phyloP scores from a whole-genome alignment of 2,329 filamentous ascomycete genomes.

The Blastomyces percursus region DNA sequence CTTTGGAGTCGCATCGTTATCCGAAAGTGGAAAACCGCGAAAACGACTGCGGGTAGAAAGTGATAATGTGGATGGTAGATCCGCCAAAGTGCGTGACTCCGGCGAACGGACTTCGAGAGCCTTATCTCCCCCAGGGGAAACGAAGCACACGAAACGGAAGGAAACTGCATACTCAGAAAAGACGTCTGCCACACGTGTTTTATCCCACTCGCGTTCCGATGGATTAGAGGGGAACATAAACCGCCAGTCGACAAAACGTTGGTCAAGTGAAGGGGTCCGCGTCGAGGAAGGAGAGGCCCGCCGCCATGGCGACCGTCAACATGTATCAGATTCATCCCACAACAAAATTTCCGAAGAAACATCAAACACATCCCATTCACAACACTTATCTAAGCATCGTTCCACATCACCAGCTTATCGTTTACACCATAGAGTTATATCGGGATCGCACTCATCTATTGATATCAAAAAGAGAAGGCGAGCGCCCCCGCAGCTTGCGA shows the following conservation, averaged over 20 bases:
- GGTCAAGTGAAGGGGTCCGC: slow-evolving; percentile 24
- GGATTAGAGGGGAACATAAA: slow-evolving; percentile 14
- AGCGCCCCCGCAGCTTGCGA: slow-evolving; percentile 30
- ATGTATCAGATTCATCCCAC: slow-evolving; percentile 10
- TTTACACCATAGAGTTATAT: slow-evolving; percentile 29
- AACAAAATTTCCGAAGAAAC: slow-evolving; percentile 19
- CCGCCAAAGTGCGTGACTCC: slow-evolving; percentile 17
- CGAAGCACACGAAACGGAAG: slow-evolving; percentile 31
- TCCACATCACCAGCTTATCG: slow-evolving; percentile 28
- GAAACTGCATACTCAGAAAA: slow-evolving; percentile 24
- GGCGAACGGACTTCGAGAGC: slow-evolving; percentile 20
- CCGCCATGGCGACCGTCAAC: slow-evolving; percentile 17
- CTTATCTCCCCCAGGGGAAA: slow-evolving; percentile 20
- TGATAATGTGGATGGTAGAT: slow-evolving; percentile 18
- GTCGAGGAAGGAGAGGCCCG: slow-evolving; percentile 16
- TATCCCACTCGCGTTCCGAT: slow-evolving; percentile 14
- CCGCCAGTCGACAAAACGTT: slow-evolving; percentile 26
- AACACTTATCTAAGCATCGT: slow-evolving; percentile 24
- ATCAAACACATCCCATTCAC: slow-evolving; percentile 20
- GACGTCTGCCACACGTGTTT: slow-evolving; percentile 18
- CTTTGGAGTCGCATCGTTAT: slow-evolving; percentile 14
- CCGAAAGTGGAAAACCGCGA: slow-evolving; percentile 19
- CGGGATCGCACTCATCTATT: slow-evolving; percentile 19
- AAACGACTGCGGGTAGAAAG: slow-evolving; percentile 25
- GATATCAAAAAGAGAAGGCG: slow-evolving; percentile 23